Evolutionary conservation across 768 basidiomycete genomes (phyloP).

Genomic region (Mycena galopus): DNA sequence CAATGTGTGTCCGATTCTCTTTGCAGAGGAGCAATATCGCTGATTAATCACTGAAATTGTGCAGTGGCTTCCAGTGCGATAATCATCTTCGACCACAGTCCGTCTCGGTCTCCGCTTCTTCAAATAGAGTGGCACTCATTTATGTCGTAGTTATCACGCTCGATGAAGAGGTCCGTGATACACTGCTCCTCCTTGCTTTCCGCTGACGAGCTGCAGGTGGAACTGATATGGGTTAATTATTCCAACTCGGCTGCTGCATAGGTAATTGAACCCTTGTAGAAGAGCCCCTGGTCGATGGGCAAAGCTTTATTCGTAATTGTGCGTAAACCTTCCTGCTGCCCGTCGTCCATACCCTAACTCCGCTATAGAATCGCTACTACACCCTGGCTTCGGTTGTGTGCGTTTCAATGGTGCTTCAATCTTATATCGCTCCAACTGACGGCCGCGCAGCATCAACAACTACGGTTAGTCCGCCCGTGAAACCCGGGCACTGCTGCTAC

Average conservation of each 20-base stretch:
- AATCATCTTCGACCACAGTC: constrained; percentile 68
- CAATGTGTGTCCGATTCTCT: constrained; percentile 49
- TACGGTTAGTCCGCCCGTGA: constrained; percentile 54
- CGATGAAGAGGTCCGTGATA: constrained; percentile 60
- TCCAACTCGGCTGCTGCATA: not conserved
- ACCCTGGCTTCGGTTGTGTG: constrained; percentile 64
- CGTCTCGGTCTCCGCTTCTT: constrained; percentile 35
- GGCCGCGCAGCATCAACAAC: constrained; percentile 60
- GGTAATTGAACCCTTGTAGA: constrained; percentile 46
- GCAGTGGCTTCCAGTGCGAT: constrained; percentile 66
- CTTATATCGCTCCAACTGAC: constrained; percentile 2
- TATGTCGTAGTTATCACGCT: constrained; percentile 59
- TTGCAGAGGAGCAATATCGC: not conserved
- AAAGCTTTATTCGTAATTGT: constrained; percentile 69
- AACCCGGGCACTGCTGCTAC: constrained; percentile 2
- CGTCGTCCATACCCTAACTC: not conserved
- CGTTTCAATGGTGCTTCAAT: constrained; percentile 37
- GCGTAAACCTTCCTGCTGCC: constrained; percentile 33
- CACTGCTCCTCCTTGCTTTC: not conserved
- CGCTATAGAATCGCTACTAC: constrained; percentile 69
- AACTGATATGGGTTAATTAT: constrained; percentile 66
- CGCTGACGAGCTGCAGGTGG: constrained; percentile 51
- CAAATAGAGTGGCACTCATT: not conserved
- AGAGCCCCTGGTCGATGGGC: constrained; percentile 67
- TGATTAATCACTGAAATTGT: not conserved